Percentiles rank a stretch among this genome's conserved stretches.
Evolutionary conservation across 2,329 filamentous ascomycete species (phyloP).

Genomic region (Aspergillus thermomutatus): DNA sequence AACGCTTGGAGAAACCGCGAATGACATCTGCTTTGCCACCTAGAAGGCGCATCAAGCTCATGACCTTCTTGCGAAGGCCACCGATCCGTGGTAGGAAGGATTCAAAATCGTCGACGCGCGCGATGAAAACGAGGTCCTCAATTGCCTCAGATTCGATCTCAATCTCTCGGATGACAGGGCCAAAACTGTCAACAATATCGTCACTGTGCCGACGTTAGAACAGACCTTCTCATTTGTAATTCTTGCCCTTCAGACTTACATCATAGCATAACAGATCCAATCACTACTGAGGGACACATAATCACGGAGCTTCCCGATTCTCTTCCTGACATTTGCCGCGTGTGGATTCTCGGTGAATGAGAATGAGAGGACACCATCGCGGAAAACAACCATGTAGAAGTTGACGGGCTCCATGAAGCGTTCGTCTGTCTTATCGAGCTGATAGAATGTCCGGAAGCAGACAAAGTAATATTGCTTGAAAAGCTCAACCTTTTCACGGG

Average conservation of each 20-base stretch:
- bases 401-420: conserved; percentile 92
- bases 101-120: conserved; percentile 84
- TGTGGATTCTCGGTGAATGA: conserved; percentile 87
- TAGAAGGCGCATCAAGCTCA: conserved; percentile 86
- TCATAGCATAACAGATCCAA: conserved; percentile 98
- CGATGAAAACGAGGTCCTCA: conserved; percentile 92
- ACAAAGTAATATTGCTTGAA: conserved; percentile 98
- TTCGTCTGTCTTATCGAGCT: conserved; percentile 72
- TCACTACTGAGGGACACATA: conserved; percentile 93
- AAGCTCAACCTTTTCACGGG: conserved; percentile 95
- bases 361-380: conserved; percentile 91
- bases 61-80: conserved; percentile 87
- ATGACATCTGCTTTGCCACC: conserved; percentile 99
- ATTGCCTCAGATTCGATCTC: conserved; percentile 88
- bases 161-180: conserved; percentile 80
- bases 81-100: conserved; percentile 85
- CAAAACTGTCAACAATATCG: conserved; percentile 95
- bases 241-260: conserved; percentile 56
- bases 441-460: conserved; percentile 90
- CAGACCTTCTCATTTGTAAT: conserved; percentile 21
- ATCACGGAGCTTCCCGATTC: conserved; percentile 89
- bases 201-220: conserved; percentile 54
- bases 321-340: conserved; percentile 80
- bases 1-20: conserved; percentile 95
- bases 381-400: conserved; percentile 94